Conservation (phyloP, 192 early-diverging fungal genomes). For the Diversispora epigaea region DNA sequence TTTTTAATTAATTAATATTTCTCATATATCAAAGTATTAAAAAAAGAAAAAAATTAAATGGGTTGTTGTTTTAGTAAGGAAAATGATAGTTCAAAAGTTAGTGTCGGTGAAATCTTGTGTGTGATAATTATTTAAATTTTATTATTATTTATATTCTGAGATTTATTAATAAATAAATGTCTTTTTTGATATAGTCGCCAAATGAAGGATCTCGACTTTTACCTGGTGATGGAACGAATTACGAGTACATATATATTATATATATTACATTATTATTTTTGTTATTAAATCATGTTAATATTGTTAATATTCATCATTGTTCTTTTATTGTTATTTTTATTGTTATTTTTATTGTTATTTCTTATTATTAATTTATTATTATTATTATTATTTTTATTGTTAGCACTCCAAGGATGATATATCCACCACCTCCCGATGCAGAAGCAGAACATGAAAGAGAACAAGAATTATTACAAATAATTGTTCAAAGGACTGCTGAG, state of each 20-base stretch:
- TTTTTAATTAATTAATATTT: background rate
- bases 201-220: constrained; percentile 16
- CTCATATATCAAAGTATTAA: background rate
- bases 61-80: constrained; percentile 30
- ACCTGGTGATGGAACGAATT: constrained; percentile 6
- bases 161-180: background rate
- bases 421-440: constrained; percentile 1
- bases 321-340: background rate
- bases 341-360: no score
- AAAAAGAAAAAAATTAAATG: constrained; percentile 3
- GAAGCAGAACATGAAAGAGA: background rate
- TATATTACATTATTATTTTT: background rate
- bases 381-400: no score
- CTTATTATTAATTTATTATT: no score
- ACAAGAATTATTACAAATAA: constrained; percentile 6
- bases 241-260: background rate
- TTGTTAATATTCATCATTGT: background rate
- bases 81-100: constrained; percentile 24
- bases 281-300: background rate
- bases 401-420: background rate
- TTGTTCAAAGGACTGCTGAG: constrained; percentile 29
- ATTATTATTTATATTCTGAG: background rate
- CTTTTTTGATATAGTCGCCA: background rate
- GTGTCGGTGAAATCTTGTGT: no score
- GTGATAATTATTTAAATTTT: background rate